Conservation (phyloP, 2,329 filamentous ascomycete species). For the Aspergillus niger region DNA sequence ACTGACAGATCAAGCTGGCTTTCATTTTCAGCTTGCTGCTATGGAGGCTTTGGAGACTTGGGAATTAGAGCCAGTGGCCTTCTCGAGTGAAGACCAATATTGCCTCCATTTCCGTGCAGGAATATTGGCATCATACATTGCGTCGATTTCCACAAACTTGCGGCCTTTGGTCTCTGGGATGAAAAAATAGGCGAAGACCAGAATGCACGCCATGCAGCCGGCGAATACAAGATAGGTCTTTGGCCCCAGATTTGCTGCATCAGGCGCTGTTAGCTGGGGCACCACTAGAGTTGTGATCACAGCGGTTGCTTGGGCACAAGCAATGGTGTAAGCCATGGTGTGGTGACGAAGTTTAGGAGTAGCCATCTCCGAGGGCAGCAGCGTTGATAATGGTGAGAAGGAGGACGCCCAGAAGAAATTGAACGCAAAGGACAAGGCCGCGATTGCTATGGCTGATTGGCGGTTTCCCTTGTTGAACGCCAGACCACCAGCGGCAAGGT, state of each 20-base stretch:
- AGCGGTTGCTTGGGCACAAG: slow-evolving; percentile 39
- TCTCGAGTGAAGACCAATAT: slow-evolving; percentile 25
- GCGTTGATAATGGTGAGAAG: slow-evolving; percentile 37
- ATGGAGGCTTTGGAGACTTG: neutral
- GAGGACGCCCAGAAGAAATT: slow-evolving; percentile 43
- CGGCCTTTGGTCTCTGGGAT: slow-evolving; percentile 36
- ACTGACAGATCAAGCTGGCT: neutral
- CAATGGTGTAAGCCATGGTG: slow-evolving; percentile 41
- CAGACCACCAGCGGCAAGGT: slow-evolving; percentile 37
- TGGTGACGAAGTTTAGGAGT: slow-evolving; percentile 41
- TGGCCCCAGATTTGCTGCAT: slow-evolving; percentile 36
- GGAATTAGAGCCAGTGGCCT: neutral
- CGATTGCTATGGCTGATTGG: slow-evolving; percentile 30
- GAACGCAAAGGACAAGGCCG: slow-evolving; percentile 39
- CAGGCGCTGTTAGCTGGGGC: slow-evolving; percentile 36
- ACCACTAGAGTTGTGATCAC: slow-evolving; percentile 44
- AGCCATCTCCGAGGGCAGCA: slow-evolving; percentile 41
- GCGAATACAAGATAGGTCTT: slow-evolving; percentile 40
- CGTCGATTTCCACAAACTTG: slow-evolving; percentile 38
- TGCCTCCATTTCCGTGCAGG: slow-evolving; percentile 37
- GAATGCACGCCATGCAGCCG: slow-evolving; percentile 33
- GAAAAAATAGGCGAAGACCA: slow-evolving; percentile 31
- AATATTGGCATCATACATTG: slow-evolving; percentile 36
- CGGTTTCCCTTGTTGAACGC: slow-evolving; percentile 31
- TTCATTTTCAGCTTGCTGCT: neutral